Conservation (phyloP, 306 rosid species). For the Vigna trinervia region DNA sequence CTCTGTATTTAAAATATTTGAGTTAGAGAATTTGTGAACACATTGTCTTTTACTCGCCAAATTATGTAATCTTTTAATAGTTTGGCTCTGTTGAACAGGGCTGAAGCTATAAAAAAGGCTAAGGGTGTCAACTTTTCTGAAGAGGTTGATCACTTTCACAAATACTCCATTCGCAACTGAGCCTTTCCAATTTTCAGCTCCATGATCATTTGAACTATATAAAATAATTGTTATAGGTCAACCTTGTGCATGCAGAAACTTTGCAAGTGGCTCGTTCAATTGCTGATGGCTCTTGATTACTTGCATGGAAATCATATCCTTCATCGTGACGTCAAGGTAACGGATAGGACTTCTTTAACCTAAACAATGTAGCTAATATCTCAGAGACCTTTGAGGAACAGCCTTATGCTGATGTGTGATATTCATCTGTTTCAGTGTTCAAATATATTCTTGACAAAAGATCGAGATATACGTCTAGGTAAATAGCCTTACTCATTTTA, state of each 20-base stretch:
- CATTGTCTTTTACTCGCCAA: slow-evolving; percentile 37
- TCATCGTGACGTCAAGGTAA: slow-evolving; percentile 98
- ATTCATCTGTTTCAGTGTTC: slow-evolving; percentile 76
- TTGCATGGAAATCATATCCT: slow-evolving; percentile 91
- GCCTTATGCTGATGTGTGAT: slow-evolving; percentile 37
- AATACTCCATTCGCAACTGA: slow-evolving; percentile 7
- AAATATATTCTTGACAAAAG: slow-evolving; percentile 93
- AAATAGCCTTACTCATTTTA: slow-evolving; percentile 17
- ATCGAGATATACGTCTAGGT: slow-evolving; percentile 96
- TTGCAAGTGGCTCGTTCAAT: slow-evolving; percentile 97
- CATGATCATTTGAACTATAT: slow-evolving; percentile 4
- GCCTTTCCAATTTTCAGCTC: slow-evolving; percentile 22
- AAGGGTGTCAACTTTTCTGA: slow-evolving; percentile 76
- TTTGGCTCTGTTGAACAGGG: slow-evolving; percentile 61
- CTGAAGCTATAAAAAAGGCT: slow-evolving; percentile 80
- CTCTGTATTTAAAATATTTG: slow-evolving; percentile 35
- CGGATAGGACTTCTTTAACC: slow-evolving; percentile 38
- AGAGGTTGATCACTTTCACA: slow-evolving; percentile 64
- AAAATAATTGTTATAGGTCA: slow-evolving; percentile 21
- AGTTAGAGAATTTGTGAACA: slow-evolving; percentile 22
- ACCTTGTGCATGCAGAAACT: slow-evolving; percentile 67
- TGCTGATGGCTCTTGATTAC: slow-evolving; percentile 95
- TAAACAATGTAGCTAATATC: slow-evolving; percentile 28
- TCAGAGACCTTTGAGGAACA: slow-evolving; percentile 37
- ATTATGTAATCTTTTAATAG: slow-evolving; percentile 19